A percentile compares a stretch with the other conserved stretches of the same genome.
Evolutionary conservation across 108 stramenopile genomes (phyloP).

Genomic region (Skeletonema potamos): DNA sequence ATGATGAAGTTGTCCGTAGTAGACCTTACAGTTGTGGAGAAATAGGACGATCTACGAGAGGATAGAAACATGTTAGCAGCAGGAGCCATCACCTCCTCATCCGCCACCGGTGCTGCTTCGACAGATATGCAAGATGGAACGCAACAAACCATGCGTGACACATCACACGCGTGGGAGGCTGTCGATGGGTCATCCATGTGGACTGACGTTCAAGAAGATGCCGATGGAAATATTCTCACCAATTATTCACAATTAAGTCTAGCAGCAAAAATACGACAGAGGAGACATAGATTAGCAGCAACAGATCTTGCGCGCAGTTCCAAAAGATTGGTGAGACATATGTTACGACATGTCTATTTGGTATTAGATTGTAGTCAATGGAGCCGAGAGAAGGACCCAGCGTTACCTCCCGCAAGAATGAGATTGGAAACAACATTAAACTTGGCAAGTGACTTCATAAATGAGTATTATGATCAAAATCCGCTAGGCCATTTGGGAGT

Average conservation of each 20-base stretch:
- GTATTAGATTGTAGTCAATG: constrained; percentile 73
- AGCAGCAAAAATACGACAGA: constrained; percentile 65
- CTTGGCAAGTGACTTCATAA: constrained; percentile 61
- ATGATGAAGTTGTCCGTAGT: background rate
- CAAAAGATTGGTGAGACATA: constrained; percentile 76
- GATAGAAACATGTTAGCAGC: background rate
- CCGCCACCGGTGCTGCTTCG: constrained; percentile 4
- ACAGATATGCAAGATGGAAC: background rate
- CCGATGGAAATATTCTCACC: constrained; percentile 71
- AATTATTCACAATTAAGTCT: constrained; percentile 41
- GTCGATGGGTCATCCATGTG: constrained; percentile 60
- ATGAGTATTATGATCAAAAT: constrained; percentile 87
- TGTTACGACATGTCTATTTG: constrained; percentile 84
- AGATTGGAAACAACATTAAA: constrained; percentile 60
- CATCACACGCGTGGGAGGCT: constrained; percentile 70
- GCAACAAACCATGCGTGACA: constrained; percentile 18
- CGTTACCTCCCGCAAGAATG: constrained; percentile 59
- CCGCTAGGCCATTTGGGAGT: constrained; percentile 82
- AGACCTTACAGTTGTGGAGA: background rate
- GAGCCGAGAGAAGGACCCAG: constrained; percentile 75
- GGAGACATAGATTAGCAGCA: constrained; percentile 73
- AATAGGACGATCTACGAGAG: background rate
- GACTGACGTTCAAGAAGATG: constrained; percentile 84
- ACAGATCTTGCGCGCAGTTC: constrained; percentile 68
- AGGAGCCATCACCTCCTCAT: background rate